A percentile compares a stretch with the other conserved stretches of the same genome.
Evolutionary conservation across 495 filamentous ascomycete genomes (phyloP).

Genomic region (Penicillium alfredii): DNA sequence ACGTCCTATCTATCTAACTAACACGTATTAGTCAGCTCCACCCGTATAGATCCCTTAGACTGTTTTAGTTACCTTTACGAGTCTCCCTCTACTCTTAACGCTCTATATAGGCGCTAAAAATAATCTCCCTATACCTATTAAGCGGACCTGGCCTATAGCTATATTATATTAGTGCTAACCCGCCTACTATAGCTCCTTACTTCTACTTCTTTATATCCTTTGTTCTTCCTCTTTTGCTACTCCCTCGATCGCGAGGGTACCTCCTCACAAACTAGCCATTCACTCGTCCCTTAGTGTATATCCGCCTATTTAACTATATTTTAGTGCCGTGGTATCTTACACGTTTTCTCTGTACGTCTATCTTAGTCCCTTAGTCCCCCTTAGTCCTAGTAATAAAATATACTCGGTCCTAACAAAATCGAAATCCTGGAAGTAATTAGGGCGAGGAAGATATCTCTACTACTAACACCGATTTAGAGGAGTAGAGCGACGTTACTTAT

Average conservation of each 20-base stretch:
- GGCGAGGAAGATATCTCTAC: neutral
- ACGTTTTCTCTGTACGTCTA: neutral
- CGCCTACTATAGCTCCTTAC: neutral
- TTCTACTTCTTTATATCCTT: conserved; percentile 1
- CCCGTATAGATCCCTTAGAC: neutral
- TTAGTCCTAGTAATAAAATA: conserved; percentile 1
- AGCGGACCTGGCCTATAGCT: no score
- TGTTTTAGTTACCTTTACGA: no score
- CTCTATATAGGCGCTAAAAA: conserved; percentile 5
- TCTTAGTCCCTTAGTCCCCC: neutral
- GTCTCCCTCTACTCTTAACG: no score
- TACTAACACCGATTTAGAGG: conserved; percentile 6
- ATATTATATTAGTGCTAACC: neutral
- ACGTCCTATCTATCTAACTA: neutral
- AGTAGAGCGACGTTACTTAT: conserved; percentile 3
- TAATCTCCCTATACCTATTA: conserved; percentile 1
- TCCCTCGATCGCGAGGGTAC: conserved; percentile 1
- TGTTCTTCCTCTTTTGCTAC: neutral
- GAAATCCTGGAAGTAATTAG: conserved; percentile 3
- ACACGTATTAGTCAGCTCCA: conserved; percentile 3
- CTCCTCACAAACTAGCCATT: neutral
- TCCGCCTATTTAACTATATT: neutral
- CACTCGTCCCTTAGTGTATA: neutral
- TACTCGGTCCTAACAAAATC: conserved; percentile 2
- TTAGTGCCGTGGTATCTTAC: neutral